Conservation (phyloP, 2,329 filamentous ascomycete genomes). For the Amauroascus niger region DNA sequence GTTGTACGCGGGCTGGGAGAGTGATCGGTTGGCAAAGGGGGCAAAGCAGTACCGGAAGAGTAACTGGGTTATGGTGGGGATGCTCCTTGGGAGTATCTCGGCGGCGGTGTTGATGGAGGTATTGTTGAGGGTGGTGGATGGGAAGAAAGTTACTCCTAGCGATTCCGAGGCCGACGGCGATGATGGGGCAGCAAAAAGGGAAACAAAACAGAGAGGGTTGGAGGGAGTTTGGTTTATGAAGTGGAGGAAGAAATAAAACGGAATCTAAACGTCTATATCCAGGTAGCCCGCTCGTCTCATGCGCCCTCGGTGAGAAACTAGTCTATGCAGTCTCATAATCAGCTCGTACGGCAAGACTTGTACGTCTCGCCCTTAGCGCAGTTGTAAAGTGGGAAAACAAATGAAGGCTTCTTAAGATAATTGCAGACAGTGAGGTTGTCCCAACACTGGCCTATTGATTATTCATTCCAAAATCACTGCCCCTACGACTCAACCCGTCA, state of each 20-base stretch:
- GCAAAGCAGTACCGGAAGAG: constrained; percentile 67
- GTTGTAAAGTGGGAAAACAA: no score
- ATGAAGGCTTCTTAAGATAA: no score
- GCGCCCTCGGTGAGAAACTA: no score
- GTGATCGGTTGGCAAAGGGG: constrained; percentile 55
- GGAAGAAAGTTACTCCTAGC: constrained; percentile 5
- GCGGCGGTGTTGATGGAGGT: constrained; percentile 55
- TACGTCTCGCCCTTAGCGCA: no score
- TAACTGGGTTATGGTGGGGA: constrained; percentile 81
- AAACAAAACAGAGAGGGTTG: constrained; percentile 30
- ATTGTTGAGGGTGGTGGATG: constrained; percentile 44
- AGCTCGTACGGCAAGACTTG: no score
- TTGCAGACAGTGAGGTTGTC: no score
- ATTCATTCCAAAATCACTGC: no score
- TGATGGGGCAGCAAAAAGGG: constrained; percentile 27
- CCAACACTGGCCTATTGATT: no score
- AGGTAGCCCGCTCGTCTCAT: no score
- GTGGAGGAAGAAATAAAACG: constrained; percentile 6
- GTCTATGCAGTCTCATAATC: no score
- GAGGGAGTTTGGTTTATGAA: constrained; percentile 25
- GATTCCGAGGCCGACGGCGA: constrained; percentile 5
- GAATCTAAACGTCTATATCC: no score
- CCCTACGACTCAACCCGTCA: no score
- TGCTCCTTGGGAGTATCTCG: constrained; percentile 65
- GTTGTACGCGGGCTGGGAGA: constrained; percentile 76